Evolutionary conservation across 2,329 filamentous ascomycete genomes (phyloP), one percentile per base, ranked within the genome.

Genomic region (Periglandula ipomoeae): DNA sequence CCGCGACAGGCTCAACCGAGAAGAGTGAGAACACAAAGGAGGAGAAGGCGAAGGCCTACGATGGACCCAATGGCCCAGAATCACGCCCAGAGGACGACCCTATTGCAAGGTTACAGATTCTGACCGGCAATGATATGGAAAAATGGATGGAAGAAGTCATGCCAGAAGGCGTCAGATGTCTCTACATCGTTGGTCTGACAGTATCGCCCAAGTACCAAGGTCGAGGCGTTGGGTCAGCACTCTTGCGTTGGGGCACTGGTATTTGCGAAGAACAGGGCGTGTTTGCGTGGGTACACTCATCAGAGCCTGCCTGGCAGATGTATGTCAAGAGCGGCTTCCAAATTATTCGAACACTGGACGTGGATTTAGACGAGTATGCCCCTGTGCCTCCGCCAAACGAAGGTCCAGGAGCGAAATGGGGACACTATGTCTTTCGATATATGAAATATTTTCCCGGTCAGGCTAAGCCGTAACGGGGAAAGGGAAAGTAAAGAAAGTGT

Each of bases 271-370:
- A 55, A 5, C 46, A 56, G 26, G 52, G 55, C 3, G 58, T 58
- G 8, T 61, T 65, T 38, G 59, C 57, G 30, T 67, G 65, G 65
- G 64, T 65, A 42, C 62, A 66, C 49, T 61, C 64, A 15, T 67
- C 63, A 6, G 61, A 64, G 49, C 55, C 54, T 5, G 61, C 55
- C 1, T 61, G 56, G 55, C 46, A 24, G n/a, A 53, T 61, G 48
- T 67, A 64, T 37, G 53, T 53, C 32, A 61, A 60, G 51, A 53
- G 53, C 26, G 63, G 62, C 1, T 67, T 64, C 39, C 54, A 58
- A 43, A 51, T 59, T 7, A 57, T 61, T 7, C 59, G 60, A 6
- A 55, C 43, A 13, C 54, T 66, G 15, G 58, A 61, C 13, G 34
- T 66, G 13, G 56, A 63, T 41, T 47, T 67, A 53, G 63, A 67